These are phyloP conservation scores for Pilobolus umbonatus DNA, from an alignment of 192 early-diverging fungal genomes.

Conservation along the genomic window DNA sequence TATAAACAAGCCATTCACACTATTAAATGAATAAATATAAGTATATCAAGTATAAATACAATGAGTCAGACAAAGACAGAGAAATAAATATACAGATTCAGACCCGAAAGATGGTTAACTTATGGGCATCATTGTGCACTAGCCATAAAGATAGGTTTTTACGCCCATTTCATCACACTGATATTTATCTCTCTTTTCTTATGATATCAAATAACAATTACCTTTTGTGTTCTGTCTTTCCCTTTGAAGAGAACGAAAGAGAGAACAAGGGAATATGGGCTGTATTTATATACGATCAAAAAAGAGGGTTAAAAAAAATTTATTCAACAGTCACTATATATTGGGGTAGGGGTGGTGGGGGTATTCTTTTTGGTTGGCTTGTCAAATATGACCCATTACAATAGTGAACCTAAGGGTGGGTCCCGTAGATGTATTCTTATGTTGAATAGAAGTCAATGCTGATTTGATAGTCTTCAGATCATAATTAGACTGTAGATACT, in stretches of 20 bases:
- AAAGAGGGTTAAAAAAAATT: too few relatives aligned
- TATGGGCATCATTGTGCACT: conserved; percentile 11
- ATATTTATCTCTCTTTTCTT: not conserved
- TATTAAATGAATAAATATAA: not conserved
- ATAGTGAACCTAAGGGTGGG: conserved; percentile 31
- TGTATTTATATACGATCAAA: too few relatives aligned
- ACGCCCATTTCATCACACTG: not conserved
- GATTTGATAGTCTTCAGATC: not conserved
- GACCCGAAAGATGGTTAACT: conserved; percentile 76
- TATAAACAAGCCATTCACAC: too few relatives aligned
- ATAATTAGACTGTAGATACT: not conserved
- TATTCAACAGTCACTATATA: too few relatives aligned
- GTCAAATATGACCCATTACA: conserved; percentile 38
- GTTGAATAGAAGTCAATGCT: not conserved
- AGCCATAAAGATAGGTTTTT: not conserved
- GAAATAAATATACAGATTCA: conserved; percentile 36
- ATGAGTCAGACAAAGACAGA: not conserved
- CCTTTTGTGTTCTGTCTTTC: too few relatives aligned
- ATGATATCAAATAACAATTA: too few relatives aligned
- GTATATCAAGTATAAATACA: not conserved
- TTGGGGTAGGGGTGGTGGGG: too few relatives aligned
- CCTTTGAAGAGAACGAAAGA: too few relatives aligned
- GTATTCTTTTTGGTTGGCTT: not conserved
- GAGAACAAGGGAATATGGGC: too few relatives aligned
- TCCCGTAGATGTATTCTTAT: not conserved